Evolutionary conservation across 176 grass and related monocot species (phyloP), one percentile per base, ranked within the genome.

Genomic region (Lolium multiflorum): DNA sequence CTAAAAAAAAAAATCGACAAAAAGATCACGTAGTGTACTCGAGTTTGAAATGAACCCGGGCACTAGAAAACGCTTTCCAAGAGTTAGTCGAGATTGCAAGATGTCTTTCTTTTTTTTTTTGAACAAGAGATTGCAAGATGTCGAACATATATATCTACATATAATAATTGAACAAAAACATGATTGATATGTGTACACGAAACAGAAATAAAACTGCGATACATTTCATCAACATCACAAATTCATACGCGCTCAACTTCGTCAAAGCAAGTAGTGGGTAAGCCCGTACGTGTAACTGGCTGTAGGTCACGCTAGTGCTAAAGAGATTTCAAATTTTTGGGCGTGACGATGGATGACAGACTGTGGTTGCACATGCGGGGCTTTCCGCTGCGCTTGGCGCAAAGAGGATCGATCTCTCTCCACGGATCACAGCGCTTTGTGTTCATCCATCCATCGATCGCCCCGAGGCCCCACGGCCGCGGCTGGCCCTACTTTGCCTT

Each of bases 401-500:
- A 47, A 68, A 67, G 35, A 16, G 22, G 21, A 6, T 31, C 35
- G 4, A 49, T 49, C 64, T 71, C 26, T 21, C 41, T 20, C n/a
- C 5, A 22, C 43, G 11, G 26, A 66, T 41, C 66, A 79, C 74
- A 73, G 28, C 46, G 64, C 66, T 73, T 61, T 20, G 39, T 74
- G 31, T 24, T 3, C 71, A 49, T 74, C 52, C 49, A 26, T 88
- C 14, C 82, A 39, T 85, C 82, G 81, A 38, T 84, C 82, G 86
- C 85, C 68, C 67, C 87, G 31, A 90, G 83, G 82, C 18, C 77
- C 88, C 82, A 89, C 82, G 82, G 60, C 88, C 82, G 85, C 82
- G 82, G 60, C 31, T 66, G 75, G 74, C 81, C 68, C 68, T 62
- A 71, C 39, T 12, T n/a, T 17, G 4, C 20, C 10, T 15, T 17